Evolutionary conservation across 2,329 filamentous ascomycete species (phyloP), one percentile per base, ranked within the genome.

Genomic region (Westerdykella aurantiaca): DNA sequence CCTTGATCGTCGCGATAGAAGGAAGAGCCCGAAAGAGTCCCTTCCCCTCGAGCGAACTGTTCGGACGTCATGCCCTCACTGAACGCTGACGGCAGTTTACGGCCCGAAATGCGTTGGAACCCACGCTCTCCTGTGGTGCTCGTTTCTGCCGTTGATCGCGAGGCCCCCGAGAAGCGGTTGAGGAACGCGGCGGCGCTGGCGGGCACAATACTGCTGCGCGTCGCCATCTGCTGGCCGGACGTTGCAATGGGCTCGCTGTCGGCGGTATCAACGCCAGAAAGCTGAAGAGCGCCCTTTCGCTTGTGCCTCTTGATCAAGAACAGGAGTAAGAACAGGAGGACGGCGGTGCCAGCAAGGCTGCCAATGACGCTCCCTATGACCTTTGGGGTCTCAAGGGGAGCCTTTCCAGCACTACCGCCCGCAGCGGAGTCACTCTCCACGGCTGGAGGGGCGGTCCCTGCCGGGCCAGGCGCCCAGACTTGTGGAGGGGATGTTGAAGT

Each of bases 301-400:
- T 73, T 72, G 58, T 76, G 78, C 55, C 76, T 74, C 45, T 72
- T 69, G 38, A 79, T 65, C 42, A 81, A 61, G 25, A 81, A 61
- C 41, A 82, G 58, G 10, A 80, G 59, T 25, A 77, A 64, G 10
- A 75, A 56, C 7, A 78, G 55, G 6, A 79, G 56, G 6, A 79
- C 57, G 11, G 78, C 74, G 29, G 77, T 56, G 22, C 79, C 80
- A 29, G 79, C 78, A 39, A 81, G 71, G 37, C 79, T 79, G 13
- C 80, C 80, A 21, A 83, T 71, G n/a, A 83, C 77, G 38, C 79
- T 79, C 6, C 80, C 80, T 16, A 81, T 78, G 3, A 83, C 74
- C 46, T 73, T 72, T 13, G 74, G 73, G 18, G 76, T 78, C 37
- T 69, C 67, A 6, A 72, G 61, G 16, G 66, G 58, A 29, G 46